Base-by-base conservation (phyloP, 116 monocot genomes). In the Phalaenopsis hybrid region DNA sequence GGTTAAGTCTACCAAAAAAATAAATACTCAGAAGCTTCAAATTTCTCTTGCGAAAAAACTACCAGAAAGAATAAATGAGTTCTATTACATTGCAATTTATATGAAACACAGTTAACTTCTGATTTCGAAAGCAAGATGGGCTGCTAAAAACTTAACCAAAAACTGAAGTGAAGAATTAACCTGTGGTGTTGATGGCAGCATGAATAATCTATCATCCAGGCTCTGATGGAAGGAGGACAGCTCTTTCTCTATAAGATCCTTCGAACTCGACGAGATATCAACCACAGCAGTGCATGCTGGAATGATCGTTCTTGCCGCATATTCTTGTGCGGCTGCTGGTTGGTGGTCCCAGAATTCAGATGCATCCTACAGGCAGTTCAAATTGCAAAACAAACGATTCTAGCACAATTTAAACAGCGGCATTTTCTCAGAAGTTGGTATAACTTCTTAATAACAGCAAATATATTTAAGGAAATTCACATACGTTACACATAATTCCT, bases 241-340 rank as follows among this genome's bases (percentile, higher is more conserved):
- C 89, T 97, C 97, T 85, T 86, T 87, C 81, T 97, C 94, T 76
- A 97, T 91, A 23, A 94, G 89, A 87, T 97, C 94, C 85, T 90
- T 91, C 16, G 97, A 78, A 59, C 75, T 86, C 23, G 50, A 89
- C 65, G 94, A 91, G 80, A 93, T 84, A 25, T 89, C 87, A 20
- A 80, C 83, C 44, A 94, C 90, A 82, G 87, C 50, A 84, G 83
- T 85, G 80, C 97, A 97, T 77, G 91, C 94, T 81, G 92, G 97
- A 87, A 94, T 83, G 6, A 97, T 89, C 6, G 97, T 97, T 78
- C 82, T 86, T 78, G 83, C 86, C 58, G 97, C 91, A 90, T 90
- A 85, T 79, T 91, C 93, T 75, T 88, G 84, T 81, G 94, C 90
- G 85, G 90, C 86, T 82, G 85, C 76, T 86, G 97, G 94, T 79